Evolutionary conservation across 2,329 filamentous ascomycete species (phyloP), one percentile per base, ranked within the genome.

Genomic region (Tolypocladium tundrense): DNA sequence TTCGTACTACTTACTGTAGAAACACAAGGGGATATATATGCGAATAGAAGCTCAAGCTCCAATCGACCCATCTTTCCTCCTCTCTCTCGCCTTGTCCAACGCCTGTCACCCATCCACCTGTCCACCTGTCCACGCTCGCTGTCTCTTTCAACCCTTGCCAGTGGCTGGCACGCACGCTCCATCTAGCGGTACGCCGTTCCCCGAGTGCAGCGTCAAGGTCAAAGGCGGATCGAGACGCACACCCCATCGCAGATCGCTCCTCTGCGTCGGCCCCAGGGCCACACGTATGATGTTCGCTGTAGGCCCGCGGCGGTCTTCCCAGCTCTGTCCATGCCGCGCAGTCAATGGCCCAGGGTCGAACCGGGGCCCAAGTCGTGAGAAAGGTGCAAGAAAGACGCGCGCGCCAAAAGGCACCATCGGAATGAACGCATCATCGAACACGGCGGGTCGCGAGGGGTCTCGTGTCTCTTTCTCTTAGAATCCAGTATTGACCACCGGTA

Each of bases 401-500:
- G 19, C 48, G n/a, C 19, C 48, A 35, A 13, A 51, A 52, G 7
- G 45, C 16, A 19, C 1, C 27, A n/a, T 37, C n/a, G 31, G 21
- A 35, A 31, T 31, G 19, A n/a, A 21, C 19, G 48, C 19, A 51
- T 21, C 53, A 41, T 54, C 53, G 24, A 45, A 39, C 41, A 55
- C 27, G 4, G 39, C 39, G 27, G 11, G 33, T 33, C 40, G 41
- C 35, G 42, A 19, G 16, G 54, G 54, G 41, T 48, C 31, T 51
- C 33, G 57, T 42, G 43, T 57, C 57, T 56, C 27, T 56, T 56
- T 52, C 48, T 55, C 45, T 53, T 40, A n/a, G 41, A 56, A 56
- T 59, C 61, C 61, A 60, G 60, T 59, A 59, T 60, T 58, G 57
- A 57, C 57, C 60, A 57, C 61, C 61, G 57, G 56, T 60, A 59